A percentile compares a stretch with the other conserved stretches of the same genome.
phyloP scores from a whole-genome alignment of 2,329 filamentous ascomycete genomes.

The Ophiocordyceps camponoti-leonardi region DNA sequence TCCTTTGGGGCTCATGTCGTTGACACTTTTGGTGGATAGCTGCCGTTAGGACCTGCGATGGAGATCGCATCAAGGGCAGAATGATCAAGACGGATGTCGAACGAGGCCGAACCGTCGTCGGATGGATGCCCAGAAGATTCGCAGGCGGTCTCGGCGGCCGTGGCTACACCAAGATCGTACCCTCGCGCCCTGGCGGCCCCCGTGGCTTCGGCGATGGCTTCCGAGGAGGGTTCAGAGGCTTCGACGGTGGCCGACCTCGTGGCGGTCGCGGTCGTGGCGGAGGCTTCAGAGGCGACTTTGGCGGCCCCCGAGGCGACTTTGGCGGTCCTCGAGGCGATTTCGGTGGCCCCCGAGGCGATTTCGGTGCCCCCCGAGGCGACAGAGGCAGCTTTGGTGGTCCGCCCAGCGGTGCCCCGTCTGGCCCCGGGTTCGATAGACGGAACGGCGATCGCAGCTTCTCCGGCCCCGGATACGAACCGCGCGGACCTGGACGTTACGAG shows the following conservation, averaged over 20 bases:
- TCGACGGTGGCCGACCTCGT: slow-evolving; percentile 24
- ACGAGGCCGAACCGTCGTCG: slow-evolving; percentile 81
- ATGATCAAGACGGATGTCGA: slow-evolving; percentile 92
- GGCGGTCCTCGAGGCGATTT: slow-evolving; percentile 34
- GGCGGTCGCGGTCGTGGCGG: slow-evolving; percentile 35
- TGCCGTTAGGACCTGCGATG: slow-evolving; percentile 74
- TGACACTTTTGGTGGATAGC: slow-evolving; percentile 42
- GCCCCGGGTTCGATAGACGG: slow-evolving; percentile 31
- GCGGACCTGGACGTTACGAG: slow-evolving; percentile 38
- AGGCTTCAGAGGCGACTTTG: slow-evolving; percentile 30
- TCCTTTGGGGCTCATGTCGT: not conserved
- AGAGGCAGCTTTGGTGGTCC: slow-evolving; percentile 30
- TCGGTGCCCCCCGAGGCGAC: slow-evolving; percentile 33
- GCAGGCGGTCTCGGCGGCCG: slow-evolving; percentile 86
- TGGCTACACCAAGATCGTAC: slow-evolving; percentile 72
- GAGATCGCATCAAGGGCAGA: slow-evolving; percentile 81
- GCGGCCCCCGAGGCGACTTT: slow-evolving; percentile 15
- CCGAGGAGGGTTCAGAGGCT: slow-evolving; percentile 21
- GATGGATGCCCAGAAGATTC: slow-evolving; percentile 81
- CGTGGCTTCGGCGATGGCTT: slow-evolving; percentile 42
- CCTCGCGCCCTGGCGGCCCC: slow-evolving; percentile 51
- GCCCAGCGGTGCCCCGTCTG: slow-evolving; percentile 42
- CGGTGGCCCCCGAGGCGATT: slow-evolving; percentile 30
- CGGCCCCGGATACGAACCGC: slow-evolving; percentile 37
- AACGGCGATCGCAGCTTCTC: slow-evolving; percentile 23